These are phyloP conservation scores for Collybia nuda DNA, from an alignment of 768 basidiomycete genomes.

Conservation along the genomic window DNA sequence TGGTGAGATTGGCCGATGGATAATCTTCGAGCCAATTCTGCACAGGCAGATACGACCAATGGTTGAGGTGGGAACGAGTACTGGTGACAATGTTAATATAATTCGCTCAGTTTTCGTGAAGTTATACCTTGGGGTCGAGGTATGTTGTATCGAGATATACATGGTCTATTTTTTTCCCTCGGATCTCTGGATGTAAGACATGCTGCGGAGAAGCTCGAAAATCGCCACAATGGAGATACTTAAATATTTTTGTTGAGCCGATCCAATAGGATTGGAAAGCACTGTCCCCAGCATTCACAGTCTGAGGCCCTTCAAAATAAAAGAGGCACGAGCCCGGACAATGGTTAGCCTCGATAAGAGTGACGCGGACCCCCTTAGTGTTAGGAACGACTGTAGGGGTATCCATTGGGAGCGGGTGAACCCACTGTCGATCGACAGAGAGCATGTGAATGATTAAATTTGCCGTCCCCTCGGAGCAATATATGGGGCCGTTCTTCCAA, in stretches of 20 bases:
- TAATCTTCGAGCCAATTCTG: constrained; percentile 69
- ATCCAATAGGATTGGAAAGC: constrained; percentile 68
- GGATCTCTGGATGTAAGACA: constrained; percentile 80
- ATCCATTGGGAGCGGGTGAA: constrained; percentile 84
- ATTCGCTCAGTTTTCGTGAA: not conserved
- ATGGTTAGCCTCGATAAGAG: constrained; percentile 97
- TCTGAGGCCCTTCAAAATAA: constrained; percentile 91
- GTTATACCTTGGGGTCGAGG: constrained; percentile 72
- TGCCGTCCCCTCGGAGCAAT: constrained; percentile 92
- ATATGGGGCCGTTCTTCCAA: constrained; percentile 93
- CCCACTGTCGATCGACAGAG: constrained; percentile 85
- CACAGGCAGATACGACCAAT: constrained; percentile 92
- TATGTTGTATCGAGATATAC: constrained; percentile 98
- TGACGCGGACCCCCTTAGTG: constrained; percentile 85
- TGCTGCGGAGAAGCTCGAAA: constrained; percentile 89
- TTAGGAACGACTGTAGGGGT: constrained; percentile 71
- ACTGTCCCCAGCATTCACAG: constrained; percentile 85
- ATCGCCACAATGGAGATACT: constrained; percentile 96
- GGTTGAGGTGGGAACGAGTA: constrained; percentile 96
- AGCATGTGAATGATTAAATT: constrained; percentile 93
- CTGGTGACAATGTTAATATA: constrained; percentile 29
- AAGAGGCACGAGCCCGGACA: constrained; percentile 96
- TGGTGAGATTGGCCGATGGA: constrained; percentile 38
- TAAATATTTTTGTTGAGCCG: constrained; percentile 68
- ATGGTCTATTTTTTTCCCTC: constrained; percentile 78